Evolutionary conservation across 352 stramenopile species (phyloP).

Genomic region (Pythium graminicola): DNA sequence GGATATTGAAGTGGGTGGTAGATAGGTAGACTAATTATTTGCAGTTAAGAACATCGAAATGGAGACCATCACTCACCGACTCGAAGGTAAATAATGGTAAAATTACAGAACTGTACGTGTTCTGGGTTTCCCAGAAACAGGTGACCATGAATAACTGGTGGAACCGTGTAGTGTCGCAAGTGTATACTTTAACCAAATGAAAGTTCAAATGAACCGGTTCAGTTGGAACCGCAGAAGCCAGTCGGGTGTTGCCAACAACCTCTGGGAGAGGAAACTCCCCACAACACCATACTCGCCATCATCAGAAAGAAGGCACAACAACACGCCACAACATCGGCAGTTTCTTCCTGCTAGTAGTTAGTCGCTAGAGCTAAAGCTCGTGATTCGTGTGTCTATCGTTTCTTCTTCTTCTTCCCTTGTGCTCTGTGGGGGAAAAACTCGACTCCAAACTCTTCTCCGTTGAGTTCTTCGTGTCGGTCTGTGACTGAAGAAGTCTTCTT

Average conservation of each 20-base stretch:
- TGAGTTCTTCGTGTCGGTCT: too few species aligned
- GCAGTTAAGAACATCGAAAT: not conserved
- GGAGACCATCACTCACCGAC: slow-evolving; percentile 13
- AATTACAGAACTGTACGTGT: not conserved
- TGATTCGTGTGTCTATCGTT: slow-evolving; percentile 3
- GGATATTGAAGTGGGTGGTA: slow-evolving; percentile 38
- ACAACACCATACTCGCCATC: not conserved
- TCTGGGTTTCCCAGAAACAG: not conserved
- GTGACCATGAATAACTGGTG: slow-evolving; percentile 4
- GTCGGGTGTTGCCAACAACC: slow-evolving; percentile 1
- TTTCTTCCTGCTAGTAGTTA: not conserved
- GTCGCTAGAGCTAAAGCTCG: slow-evolving; percentile 4
- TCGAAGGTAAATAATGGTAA: not conserved
- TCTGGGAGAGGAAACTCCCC: slow-evolving; percentile 1
- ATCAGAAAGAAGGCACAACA: not conserved
- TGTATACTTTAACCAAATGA: slow-evolving; percentile 15
- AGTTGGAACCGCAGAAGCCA: slow-evolving; percentile 2
- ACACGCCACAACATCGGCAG: not conserved
- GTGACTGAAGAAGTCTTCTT: too few species aligned
- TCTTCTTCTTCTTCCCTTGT: not conserved
- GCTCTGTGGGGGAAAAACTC: too few species aligned
- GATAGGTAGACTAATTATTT: not conserved
- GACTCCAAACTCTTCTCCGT: too few species aligned
- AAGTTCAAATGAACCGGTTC: slow-evolving; percentile 5
- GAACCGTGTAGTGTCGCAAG: not conserved